Evolutionary conservation across 371 early-diverging fungal genomes (phyloP), one percentile per base, ranked within the genome.

Genomic region (Zychaea mexicana): DNA sequence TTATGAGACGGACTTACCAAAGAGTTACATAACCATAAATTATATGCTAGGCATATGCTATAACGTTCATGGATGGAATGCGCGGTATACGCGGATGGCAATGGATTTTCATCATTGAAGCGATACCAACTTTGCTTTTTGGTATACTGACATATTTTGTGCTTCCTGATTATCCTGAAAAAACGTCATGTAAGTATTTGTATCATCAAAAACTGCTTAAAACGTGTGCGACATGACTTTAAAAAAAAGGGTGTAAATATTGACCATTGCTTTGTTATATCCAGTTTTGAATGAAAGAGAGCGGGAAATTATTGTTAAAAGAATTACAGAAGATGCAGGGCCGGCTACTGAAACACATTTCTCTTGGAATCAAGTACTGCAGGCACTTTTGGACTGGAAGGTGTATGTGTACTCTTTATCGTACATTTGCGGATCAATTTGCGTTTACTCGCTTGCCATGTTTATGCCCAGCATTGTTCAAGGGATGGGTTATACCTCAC

Each of bases 101-200:
- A 60, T 85, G 85, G 87, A 83, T 92, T 52, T 92, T 92, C 64
- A 82, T 92, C 30, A 78, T 92, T 46, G 90, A 91, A 64, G 92
- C 92, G 9, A 61, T 91, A 36, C 85, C 88, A 2, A 85, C 93
- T 0, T 69, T 89, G 1, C 36, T 89, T 1, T 72, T 90, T 42
- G 84, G 90, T 3, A 36, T 87, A 24, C 59, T 78, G 5, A 72
- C 87, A 26, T 90, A 73, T 57, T 81, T 85, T 45, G 71, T 83
- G 57, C 73, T 93, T 42, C 90, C 92, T 9, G 87, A 91, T 22
- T 87, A 87, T 60, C 94, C 93, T 15, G 84, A 81, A 33, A 84
- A 89, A 45, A 82, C 73, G 12, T 31, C 30, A n/a, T 60, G 60
- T 60, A 46, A 42, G 60, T 60, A 49, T 55, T 24, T 26, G 26